These are phyloP conservation scores for Neopestalotiopsis rosae DNA, from an alignment of 2,329 filamentous ascomycete genomes.

Conservation along the genomic window DNA sequence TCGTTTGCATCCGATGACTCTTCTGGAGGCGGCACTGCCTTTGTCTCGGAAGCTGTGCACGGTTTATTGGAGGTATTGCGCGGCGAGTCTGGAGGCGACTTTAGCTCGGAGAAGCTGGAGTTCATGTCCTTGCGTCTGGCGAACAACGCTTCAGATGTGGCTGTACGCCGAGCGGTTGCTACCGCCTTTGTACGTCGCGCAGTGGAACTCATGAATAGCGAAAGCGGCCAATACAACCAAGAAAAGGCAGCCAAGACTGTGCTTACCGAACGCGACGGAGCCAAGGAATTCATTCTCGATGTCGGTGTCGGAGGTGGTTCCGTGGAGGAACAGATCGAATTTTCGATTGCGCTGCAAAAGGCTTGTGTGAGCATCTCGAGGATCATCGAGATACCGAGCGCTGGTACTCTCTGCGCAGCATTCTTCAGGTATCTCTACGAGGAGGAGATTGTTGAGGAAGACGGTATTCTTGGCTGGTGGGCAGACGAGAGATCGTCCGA, in stretches of 20 bases:
- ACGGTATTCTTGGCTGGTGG: conserved; percentile 91
- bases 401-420: conserved; percentile 73
- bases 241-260: conserved; percentile 68
- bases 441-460: conserved; percentile 84
- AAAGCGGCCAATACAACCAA: conserved; percentile 60
- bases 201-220: conserved; percentile 65
- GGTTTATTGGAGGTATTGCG: conserved; percentile 88
- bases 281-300: conserved; percentile 61
- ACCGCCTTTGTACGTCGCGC: conserved; percentile 85
- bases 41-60: conserved; percentile 86
- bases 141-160: conserved; percentile 86
- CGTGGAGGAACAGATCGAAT: conserved; percentile 81
- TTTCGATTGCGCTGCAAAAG: conserved; percentile 80
- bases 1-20: conserved; percentile 78
- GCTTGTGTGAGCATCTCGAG: conserved; percentile 72
- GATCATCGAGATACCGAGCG: conserved; percentile 55
- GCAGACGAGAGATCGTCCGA: conserved; percentile 70
- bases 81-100: conserved; percentile 71
- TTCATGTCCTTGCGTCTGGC: conserved; percentile 92
- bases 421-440: conserved; percentile 85
- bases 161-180: conserved; percentile 86
- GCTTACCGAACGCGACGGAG: conserved; percentile 59
- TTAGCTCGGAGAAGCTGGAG: conserved; percentile 83
- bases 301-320: conserved; percentile 69
- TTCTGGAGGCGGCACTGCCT: conserved; percentile 61